Base-by-base conservation (phyloP, 805 yeast species). In the Metschnikowia hibisci region DNA sequence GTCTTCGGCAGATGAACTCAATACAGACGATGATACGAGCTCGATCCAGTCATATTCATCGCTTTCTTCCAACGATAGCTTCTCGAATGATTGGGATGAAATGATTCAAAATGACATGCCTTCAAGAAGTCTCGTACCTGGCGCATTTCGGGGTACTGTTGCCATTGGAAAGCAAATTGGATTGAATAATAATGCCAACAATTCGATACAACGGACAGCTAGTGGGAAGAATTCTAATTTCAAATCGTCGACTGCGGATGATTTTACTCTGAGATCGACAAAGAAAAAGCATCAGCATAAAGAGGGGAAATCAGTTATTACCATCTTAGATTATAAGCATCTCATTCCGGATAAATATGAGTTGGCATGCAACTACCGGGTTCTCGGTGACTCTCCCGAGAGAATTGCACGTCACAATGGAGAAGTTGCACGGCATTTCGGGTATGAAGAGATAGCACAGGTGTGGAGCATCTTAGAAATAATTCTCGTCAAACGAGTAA, bases 261-360 rank as follows among this genome's bases (percentile, higher is more conserved):
- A 64, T 9, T 57, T 52, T 12, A 58, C 66, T 14, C 48, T 48
- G 54, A 47, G 39, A 46, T 44, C 47, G 11, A 40, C 47, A 13
- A 51, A 45, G 43, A 51, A 43, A 50, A 56, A 48, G 60, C 60
- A 55, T 48, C 39, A 26, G 14, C 6, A 44, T 32, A 56, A 53
- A 6, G 52, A 52, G n/a, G 76, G 66, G 39, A 57, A 48, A 47
- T 85, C 84, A 52, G 60, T 77, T n/a, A 82, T 87, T 8, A 73
- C 75, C 3, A 74, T 82, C 2, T 69, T 74, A 44, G 91, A 88
- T 56, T 83, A 84, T 59, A 66, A 76, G 15, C 74, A 81, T 56
- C 64, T 90, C 38, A 75, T 88, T 28, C 96, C 96, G 0, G 83
- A 89, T 13, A 80, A 84, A 49, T 73, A 77, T 60, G 84, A 84